These are phyloP conservation scores for Magnusiomyces clavatus DNA, from an alignment of 1,139 yeast species.

Conservation along the genomic window DNA sequence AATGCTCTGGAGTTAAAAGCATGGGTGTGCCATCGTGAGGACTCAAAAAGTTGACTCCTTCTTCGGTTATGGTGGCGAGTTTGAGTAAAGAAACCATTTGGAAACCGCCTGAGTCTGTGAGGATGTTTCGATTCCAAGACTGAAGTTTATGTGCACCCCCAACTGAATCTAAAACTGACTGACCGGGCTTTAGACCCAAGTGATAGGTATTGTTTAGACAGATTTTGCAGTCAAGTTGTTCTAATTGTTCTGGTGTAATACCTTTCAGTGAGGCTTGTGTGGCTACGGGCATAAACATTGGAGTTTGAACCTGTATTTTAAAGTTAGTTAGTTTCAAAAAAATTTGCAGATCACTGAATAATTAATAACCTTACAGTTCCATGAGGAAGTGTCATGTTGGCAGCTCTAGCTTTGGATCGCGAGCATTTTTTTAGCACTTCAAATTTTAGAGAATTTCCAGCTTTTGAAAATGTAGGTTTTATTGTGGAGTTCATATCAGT, in stretches of 20 bases:
- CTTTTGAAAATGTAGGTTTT: background rate
- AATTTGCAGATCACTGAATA: background rate
- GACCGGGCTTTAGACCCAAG: constrained; percentile 39
- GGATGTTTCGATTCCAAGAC: constrained; percentile 37
- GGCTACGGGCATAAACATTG: constrained; percentile 43
- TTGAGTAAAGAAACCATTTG: constrained; percentile 41
- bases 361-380: constrained; percentile 24
- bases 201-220: constrained; percentile 40
- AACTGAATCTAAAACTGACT: constrained; percentile 34
- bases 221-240: constrained; percentile 35
- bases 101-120: constrained; percentile 40
- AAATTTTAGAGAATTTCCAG: constrained; percentile 32
- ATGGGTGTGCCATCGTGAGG: constrained; percentile 42
- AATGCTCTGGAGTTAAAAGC: constrained; percentile 41
- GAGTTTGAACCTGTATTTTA: constrained; percentile 31
- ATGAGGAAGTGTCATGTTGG: constrained; percentile 37
- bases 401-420: constrained; percentile 38
- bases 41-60: constrained; percentile 38
- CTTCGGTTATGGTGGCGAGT: constrained; percentile 40
- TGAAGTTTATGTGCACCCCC: constrained; percentile 41
- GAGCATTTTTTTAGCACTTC: constrained; percentile 37
- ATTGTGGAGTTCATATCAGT: background rate
- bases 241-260: constrained; percentile 38
- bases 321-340: background rate
- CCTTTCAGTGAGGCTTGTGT: constrained; percentile 42